Evolutionary conservation across 148 eudicot species (phyloP).

Genomic region (Beta vulgaris): DNA sequence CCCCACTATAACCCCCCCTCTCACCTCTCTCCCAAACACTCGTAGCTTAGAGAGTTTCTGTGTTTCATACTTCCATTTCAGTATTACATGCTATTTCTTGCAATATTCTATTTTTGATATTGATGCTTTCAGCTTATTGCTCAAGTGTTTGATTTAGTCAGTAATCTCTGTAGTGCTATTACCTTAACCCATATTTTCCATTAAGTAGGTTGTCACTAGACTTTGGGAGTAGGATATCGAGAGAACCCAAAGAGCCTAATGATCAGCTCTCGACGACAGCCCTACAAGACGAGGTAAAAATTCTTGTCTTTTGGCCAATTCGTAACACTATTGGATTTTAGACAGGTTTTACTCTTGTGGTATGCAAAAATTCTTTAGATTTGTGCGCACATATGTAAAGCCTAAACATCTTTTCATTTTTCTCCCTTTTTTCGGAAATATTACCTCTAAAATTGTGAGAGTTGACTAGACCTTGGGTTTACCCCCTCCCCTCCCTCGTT

Average conservation of each 20-base stretch:
- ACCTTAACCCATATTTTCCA: not conserved
- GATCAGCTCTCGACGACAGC: slow-evolving; percentile 61
- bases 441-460: not conserved
- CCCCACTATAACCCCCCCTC: not conserved
- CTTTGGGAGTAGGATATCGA: slow-evolving; percentile 64
- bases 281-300: slow-evolving; percentile 82
- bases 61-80: not conserved
- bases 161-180: not conserved
- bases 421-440: not conserved
- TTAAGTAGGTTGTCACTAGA: slow-evolving; percentile 70
- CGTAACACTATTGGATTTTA: not conserved
- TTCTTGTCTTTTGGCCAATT: not conserved
- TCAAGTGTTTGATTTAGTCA: not conserved
- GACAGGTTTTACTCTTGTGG: not conserved
- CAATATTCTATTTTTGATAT: not conserved
- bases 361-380: not conserved
- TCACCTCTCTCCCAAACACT: not conserved
- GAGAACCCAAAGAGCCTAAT: slow-evolving; percentile 63
- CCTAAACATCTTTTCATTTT: not conserved
- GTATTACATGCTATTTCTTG: not conserved
- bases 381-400: not conserved
- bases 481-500: not conserved
- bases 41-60: not conserved
- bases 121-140: not conserved
- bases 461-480: not conserved